Evolutionary conservation across 2,329 filamentous ascomycete genomes (phyloP), one percentile per base, ranked within the genome.

Genomic region (Ceratocystis alfenasii): DNA sequence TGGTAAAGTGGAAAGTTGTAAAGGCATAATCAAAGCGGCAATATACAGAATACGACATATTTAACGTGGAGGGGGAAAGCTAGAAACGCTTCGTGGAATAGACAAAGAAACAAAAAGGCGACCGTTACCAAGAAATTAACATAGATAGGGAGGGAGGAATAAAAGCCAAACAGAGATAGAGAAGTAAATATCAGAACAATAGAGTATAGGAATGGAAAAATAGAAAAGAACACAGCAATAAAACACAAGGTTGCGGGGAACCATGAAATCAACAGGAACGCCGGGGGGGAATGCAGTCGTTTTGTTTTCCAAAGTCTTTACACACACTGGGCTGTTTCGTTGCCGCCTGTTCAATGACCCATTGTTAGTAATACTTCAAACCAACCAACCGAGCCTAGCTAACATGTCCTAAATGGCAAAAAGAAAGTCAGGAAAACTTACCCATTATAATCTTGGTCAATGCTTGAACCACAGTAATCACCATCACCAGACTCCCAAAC

Each of bases 401-500:
- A 36, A 36, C 33, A 36, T 36, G 33, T 36, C 33, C 33, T 1
- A 36, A 36, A 3, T 12, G 33, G 33, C 33, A 36, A 12, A 36
- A 36, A 36, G 33, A 36, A 36, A 1, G 33, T 1, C 33, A 3
- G 33, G 20, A 53, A 25, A 25, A 75, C 76, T 70, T 68, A 80
- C 80, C 78, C 68, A 74, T 74, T 5, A 82, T 74, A 72, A 93
- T 86, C 76, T 93, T 91, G 15, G 78, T 77, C 65, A 88, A 77
- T 0, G 88, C 87, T 76, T 90, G 86, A 59, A 91, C 73, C 69
- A 95, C 76, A 72, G 87, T 92, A 57, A 95, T 92, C 12, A 79
- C 80, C 87, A 96, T 90, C 66, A 96, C 92, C 2, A 80, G 77
- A 65, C 82, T 79, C 3, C 92, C 93, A 79, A 96, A 96, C 12